Conservation (phyloP, 2,329 filamentous ascomycete genomes). For the Magnaporthales sp. region DNA sequence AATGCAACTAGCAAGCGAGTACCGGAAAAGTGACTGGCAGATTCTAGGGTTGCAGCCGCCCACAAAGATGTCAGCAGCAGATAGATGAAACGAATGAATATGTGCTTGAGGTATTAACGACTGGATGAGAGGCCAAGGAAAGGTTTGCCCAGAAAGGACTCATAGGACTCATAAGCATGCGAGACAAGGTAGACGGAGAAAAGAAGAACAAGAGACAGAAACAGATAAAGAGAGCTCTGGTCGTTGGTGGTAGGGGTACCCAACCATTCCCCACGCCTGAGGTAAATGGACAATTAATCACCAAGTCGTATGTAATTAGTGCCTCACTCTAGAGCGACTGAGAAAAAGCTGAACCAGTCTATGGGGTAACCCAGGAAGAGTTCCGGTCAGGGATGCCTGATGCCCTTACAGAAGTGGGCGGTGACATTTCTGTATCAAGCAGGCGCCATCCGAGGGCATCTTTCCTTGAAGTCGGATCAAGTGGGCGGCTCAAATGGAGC, state of each 20-base stretch:
- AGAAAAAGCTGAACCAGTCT: background rate
- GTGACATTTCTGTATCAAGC: too few species aligned
- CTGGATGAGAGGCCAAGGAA: background rate
- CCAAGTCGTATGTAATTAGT: background rate
- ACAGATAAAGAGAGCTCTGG: background rate
- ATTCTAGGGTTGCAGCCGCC: background rate
- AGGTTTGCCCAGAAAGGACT: background rate
- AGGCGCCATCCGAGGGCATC: background rate
- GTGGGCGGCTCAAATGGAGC: constrained; percentile 9
- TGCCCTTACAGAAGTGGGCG: background rate
- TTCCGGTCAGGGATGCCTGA: background rate
- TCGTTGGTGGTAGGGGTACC: background rate
- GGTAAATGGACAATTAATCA: background rate
- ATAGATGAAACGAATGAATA: constrained; percentile 18
- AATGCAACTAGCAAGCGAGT: constrained; percentile 10
- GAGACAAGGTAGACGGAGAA: background rate
- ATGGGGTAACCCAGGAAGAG: background rate
- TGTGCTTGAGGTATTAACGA: background rate
- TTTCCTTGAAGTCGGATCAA: background rate
- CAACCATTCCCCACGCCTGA: background rate
- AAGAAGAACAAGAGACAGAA: constrained; percentile 6
- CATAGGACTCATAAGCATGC: background rate
- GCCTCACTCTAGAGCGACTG: background rate
- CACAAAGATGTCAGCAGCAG: constrained; percentile 10
- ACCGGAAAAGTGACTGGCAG: constrained; percentile 7